phyloP scores from a whole-genome alignment of 1,139 yeast genomes.

The Candida neerlandica region DNA sequence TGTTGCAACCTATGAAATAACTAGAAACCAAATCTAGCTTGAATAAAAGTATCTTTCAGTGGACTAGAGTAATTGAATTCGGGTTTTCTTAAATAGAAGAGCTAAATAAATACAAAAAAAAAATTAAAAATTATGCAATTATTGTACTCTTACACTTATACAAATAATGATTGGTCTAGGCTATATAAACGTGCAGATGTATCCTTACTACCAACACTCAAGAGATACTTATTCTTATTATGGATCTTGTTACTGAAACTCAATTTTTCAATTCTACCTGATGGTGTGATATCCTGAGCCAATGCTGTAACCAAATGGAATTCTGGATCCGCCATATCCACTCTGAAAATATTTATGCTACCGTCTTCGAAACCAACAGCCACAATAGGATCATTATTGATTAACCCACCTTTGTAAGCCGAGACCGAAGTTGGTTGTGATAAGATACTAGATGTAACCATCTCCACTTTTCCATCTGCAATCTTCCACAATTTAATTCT shows the following conservation, averaged over 20 bases:
- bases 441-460: conserved; percentile 41
- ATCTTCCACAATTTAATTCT: conserved; percentile 71
- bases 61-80: too few relatives aligned
- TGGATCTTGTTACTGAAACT: conserved; percentile 47
- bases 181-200: conserved; percentile 63
- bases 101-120: conserved; percentile 10
- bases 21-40: conserved; percentile 11
- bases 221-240: conserved; percentile 24
- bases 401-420: conserved; percentile 30
- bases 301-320: conserved; percentile 34
- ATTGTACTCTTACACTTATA: not conserved
- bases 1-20: conserved; percentile 20
- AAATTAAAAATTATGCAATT: conserved; percentile 12
- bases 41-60: too few relatives aligned
- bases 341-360: conserved; percentile 23
- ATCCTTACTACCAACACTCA: conserved; percentile 75
- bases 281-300: conserved; percentile 51
- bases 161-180: conserved; percentile 8
- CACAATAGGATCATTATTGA: conserved; percentile 32
- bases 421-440: conserved; percentile 72
- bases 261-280: conserved; percentile 59
- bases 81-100: too few relatives aligned
- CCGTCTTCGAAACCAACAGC: conserved; percentile 80
- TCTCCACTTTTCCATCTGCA: conserved; percentile 23
- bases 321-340: conserved; percentile 28